Conservation (phyloP, 129 eudicot genomes). For the Artemisia tridentata region DNA sequence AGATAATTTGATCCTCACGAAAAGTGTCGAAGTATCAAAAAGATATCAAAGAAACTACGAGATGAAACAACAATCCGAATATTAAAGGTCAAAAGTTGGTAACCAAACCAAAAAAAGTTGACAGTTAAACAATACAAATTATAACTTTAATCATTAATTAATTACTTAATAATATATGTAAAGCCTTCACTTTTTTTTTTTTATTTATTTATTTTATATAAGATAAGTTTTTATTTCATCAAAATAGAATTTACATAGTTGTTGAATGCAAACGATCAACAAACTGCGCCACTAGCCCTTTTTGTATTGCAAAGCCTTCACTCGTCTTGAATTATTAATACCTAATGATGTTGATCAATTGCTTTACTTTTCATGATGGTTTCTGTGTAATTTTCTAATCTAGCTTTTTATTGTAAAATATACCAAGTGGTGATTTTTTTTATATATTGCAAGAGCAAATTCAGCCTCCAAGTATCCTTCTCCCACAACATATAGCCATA, state of each 20-base stretch:
- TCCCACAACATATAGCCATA: too few species aligned
- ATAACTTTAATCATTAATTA: conserved; percentile 8
- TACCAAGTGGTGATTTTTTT: background rate
- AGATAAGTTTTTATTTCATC: too few species aligned
- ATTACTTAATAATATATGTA: conserved; percentile 1
- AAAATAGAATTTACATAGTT: too few species aligned
- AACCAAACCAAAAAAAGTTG: background rate
- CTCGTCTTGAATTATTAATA: conserved; percentile 15
- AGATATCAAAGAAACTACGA: background rate
- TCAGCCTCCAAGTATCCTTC: background rate
- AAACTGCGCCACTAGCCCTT: too few species aligned
- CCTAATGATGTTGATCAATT: conserved; percentile 29
- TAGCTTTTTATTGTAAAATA: background rate
- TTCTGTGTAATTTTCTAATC: background rate
- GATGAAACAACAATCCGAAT: background rate
- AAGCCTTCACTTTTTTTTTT: conserved; percentile 13
- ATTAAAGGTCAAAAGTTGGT: background rate
- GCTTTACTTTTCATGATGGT: conserved; percentile 19
- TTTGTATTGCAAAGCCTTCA: conserved; percentile 11
- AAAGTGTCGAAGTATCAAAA: background rate
- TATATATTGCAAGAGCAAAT: background rate
- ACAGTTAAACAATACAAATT: conserved; percentile 5
- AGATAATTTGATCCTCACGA: too few species aligned
- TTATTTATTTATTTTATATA: too few species aligned
- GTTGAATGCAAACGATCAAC: too few species aligned